Percentiles rank a stretch among this genome's conserved stretches.
phyloP scores from a whole-genome alignment of 1,284 basidiomycete genomes.

The Melampsora abietis-canadensis region DNA sequence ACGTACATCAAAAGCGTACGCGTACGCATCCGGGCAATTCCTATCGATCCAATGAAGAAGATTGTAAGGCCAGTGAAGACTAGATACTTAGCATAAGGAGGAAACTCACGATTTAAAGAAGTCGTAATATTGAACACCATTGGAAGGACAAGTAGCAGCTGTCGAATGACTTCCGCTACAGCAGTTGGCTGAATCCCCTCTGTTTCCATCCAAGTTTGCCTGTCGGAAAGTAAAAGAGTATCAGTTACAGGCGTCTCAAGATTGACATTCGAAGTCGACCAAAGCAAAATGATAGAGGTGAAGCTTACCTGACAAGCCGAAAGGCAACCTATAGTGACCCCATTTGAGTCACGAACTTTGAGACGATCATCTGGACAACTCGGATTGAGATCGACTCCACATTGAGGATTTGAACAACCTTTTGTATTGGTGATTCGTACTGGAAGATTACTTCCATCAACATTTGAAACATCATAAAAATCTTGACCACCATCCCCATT shows the following conservation, averaged over 20 bases:
- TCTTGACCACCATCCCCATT: constrained; percentile 45
- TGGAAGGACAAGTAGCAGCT: constrained; percentile 41
- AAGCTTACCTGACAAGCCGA: constrained; percentile 39
- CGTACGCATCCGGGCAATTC: constrained; percentile 44
- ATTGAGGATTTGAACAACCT: constrained; percentile 42
- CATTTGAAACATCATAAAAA: constrained; percentile 50
- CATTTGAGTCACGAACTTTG: constrained; percentile 31
- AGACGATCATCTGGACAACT: constrained; percentile 41
- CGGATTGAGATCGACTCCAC: constrained; percentile 44
- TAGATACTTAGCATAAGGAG: not conserved
- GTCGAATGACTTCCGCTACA: constrained; percentile 40
- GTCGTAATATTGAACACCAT: constrained; percentile 35
- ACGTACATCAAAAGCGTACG: constrained; percentile 45
- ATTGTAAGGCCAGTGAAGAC: not conserved
- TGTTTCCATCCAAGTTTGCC: constrained; percentile 40
- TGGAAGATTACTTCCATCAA: constrained; percentile 51
- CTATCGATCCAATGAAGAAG: not conserved
- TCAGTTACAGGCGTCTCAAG: not conserved
- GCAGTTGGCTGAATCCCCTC: constrained; percentile 41
- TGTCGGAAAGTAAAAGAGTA: not conserved
- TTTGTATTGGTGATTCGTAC: constrained; percentile 45
- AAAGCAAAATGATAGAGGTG: not conserved
- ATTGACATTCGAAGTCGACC: not conserved
- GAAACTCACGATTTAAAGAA: constrained; percentile 29
- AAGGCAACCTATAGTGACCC: constrained; percentile 31